These are phyloP conservation scores for Metrosideros polymorpha DNA, from an alignment of 441 rosid species.

Conservation along the genomic window DNA sequence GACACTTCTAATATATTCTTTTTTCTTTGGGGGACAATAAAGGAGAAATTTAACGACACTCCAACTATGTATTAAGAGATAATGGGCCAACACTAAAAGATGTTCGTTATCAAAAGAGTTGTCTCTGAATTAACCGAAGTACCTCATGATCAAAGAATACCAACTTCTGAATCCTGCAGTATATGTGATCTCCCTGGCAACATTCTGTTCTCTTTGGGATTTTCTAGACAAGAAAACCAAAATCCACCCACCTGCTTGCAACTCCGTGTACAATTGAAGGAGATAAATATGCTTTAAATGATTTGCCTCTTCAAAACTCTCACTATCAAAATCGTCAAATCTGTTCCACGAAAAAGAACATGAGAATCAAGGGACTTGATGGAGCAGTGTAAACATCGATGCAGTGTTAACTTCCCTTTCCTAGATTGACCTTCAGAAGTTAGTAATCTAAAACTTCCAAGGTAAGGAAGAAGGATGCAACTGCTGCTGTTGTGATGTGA, in stretches of 20 bases:
- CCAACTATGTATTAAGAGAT: background rate
- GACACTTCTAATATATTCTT: background rate
- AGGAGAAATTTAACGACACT: background rate
- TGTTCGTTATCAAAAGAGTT: background rate
- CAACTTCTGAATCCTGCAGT: constrained; percentile 51
- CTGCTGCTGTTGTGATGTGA: background rate
- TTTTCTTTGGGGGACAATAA: background rate
- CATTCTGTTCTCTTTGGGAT: constrained; percentile 27
- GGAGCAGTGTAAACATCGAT: background rate
- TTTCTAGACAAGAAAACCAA: constrained; percentile 51
- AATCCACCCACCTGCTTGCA: constrained; percentile 52
- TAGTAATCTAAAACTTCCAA: background rate
- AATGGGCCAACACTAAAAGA: background rate
- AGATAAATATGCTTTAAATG: constrained; percentile 23
- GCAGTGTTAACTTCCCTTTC: background rate
- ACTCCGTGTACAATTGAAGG: constrained; percentile 32
- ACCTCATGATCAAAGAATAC: constrained; percentile 74
- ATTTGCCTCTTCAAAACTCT: constrained; percentile 31
- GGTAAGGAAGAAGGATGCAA: background rate
- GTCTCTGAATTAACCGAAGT: background rate
- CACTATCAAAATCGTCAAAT: constrained; percentile 12
- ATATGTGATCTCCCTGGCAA: constrained; percentile 23
- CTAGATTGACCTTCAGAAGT: background rate
- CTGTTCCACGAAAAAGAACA: constrained; percentile 12
- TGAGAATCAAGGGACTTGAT: background rate